Conservation (phyloP, 176 grass and related monocot genomes). For the Musa acuminata region DNA sequence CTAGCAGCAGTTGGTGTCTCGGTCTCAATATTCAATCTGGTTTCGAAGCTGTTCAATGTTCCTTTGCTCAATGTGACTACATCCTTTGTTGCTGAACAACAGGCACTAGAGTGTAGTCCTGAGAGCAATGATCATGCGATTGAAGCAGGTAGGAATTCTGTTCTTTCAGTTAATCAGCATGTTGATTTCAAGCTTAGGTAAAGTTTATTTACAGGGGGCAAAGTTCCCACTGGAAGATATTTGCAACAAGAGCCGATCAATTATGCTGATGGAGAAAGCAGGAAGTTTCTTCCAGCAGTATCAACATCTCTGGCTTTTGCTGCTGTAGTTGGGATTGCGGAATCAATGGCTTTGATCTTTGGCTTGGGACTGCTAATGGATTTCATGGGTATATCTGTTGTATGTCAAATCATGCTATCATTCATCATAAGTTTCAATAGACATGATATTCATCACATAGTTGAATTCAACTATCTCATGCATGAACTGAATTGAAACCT, state of each 20-base stretch:
- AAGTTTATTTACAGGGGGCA: constrained; percentile 31
- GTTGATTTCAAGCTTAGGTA: no score
- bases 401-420: constrained; percentile 42
- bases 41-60: constrained; percentile 83
- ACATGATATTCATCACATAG: background rate
- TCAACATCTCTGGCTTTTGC: constrained; percentile 76
- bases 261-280: constrained; percentile 5
- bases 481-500: background rate
- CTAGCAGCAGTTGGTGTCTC: constrained; percentile 78
- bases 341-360: constrained; percentile 39
- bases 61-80: constrained; percentile 88
- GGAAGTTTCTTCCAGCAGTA: constrained; percentile 71
- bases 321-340: constrained; percentile 57
- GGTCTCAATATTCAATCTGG: constrained; percentile 75
- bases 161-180: background rate
- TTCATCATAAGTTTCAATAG: background rate
- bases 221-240: background rate
- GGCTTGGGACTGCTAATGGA: constrained; percentile 59
- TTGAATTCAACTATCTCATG: background rate
- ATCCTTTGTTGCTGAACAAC: constrained; percentile 87
- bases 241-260: background rate
- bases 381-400: constrained; percentile 66
- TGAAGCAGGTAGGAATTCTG: background rate
- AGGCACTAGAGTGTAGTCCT: constrained; percentile 28
- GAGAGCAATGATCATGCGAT: background rate